A percentile compares a stretch with the other conserved stretches of the same genome.
phyloP scores from a whole-genome alignment of 73 alveolate species.

The Urostyla sp. region DNA sequence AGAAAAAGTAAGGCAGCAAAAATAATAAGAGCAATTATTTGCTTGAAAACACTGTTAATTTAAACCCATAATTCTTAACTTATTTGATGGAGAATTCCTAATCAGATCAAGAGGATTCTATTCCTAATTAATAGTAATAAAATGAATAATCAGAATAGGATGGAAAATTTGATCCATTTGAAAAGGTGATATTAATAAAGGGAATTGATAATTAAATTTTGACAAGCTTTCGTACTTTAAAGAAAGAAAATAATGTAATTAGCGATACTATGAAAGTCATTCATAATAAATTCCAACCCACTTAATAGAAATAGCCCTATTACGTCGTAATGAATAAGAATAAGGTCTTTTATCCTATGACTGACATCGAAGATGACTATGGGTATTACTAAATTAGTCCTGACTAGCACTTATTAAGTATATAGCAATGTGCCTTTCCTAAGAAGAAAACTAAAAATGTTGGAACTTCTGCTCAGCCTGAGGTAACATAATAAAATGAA shows the following conservation, averaged over 20 bases:
- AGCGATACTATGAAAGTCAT: slow-evolving; percentile 69
- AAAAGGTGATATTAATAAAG: slow-evolving; percentile 67
- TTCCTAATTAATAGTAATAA: not conserved
- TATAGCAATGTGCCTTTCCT: slow-evolving; percentile 6
- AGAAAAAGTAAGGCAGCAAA: slow-evolving; percentile 47
- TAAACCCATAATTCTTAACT: slow-evolving; percentile 65
- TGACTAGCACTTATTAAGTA: slow-evolving; percentile 3
- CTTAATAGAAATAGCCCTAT: not conserved
- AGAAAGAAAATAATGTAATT: slow-evolving; percentile 57
- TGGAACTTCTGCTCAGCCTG: not conserved
- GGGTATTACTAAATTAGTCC: no score
- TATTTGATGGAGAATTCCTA: slow-evolving; percentile 58
- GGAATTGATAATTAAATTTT: slow-evolving; percentile 75
- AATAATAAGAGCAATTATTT: slow-evolving; percentile 3
- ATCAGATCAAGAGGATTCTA: not conserved
- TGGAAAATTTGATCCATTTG: slow-evolving; percentile 71
- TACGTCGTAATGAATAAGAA: not conserved
- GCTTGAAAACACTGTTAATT: slow-evolving; percentile 61
- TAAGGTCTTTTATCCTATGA: slow-evolving; percentile 47
- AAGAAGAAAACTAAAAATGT: slow-evolving; percentile 17
- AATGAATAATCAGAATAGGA: slow-evolving; percentile 13
- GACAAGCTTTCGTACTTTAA: slow-evolving; percentile 65
- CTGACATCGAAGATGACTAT: slow-evolving; percentile 64
- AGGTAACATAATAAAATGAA: not conserved
- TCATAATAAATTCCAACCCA: slow-evolving; percentile 66